These are phyloP conservation scores for Candida endomychidarum DNA, from an alignment of 805 yeast species.

Conservation along the genomic window DNA sequence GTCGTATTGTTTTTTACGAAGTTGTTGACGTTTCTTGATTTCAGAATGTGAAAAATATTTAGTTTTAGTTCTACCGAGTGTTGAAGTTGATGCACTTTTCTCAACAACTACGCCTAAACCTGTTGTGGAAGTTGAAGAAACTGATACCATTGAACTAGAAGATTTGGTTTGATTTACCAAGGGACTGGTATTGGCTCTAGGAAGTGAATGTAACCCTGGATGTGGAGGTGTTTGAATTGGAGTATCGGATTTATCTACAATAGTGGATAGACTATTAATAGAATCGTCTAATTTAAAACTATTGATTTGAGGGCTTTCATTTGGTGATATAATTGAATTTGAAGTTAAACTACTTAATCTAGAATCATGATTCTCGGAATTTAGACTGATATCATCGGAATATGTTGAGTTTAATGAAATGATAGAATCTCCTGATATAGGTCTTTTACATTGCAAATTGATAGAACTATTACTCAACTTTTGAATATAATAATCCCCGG, in stretches of 20 bases:
- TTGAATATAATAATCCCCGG: conserved; percentile 41
- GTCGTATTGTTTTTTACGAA: conserved; percentile 40
- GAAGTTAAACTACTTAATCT: conserved; percentile 39
- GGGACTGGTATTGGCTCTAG: not conserved
- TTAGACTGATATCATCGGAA: conserved; percentile 38
- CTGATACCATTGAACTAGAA: too few relatives aligned
- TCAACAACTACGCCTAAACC: conserved; percentile 4
- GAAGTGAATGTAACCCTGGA: not conserved
- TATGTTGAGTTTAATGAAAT: conserved; percentile 30
- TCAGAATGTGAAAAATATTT: conserved; percentile 34
- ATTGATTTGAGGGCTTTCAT: conserved; percentile 19
- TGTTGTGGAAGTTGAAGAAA: too few relatives aligned
- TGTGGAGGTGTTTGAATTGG: not conserved
- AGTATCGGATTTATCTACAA: conserved; percentile 8
- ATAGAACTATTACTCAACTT: conserved; percentile 26
- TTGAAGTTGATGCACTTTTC: conserved; percentile 16
- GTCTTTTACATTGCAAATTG: conserved; percentile 22
- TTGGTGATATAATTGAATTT: conserved; percentile 19
- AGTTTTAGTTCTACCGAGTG: conserved; percentile 33
- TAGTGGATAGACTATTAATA: conserved; percentile 16
- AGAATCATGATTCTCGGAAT: conserved; percentile 32
- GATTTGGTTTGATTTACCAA: not conserved
- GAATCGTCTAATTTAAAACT: conserved; percentile 14
- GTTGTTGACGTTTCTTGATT: conserved; percentile 36
- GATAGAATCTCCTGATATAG: conserved; percentile 34